Evolutionary conservation across 208 protist genomes (phyloP).

Genomic region (Trypanosoma platydactyli): DNA sequence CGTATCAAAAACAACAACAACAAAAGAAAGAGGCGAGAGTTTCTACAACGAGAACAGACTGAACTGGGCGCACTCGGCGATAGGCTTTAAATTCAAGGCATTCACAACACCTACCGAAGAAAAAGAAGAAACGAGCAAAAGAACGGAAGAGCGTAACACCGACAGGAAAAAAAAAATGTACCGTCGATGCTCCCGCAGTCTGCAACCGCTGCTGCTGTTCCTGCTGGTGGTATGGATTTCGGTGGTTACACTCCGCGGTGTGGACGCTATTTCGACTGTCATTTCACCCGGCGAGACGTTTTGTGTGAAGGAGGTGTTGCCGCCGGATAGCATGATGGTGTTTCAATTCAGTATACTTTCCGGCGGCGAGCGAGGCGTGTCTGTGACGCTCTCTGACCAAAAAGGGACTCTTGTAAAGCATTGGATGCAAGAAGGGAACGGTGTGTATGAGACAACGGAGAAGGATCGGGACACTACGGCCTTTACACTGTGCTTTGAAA

Average conservation of each 20-base stretch:
- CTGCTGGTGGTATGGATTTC: no score
- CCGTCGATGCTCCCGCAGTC: no score
- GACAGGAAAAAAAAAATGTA: no score
- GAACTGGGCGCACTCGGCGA: no score
- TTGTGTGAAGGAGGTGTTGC: slow-evolving; percentile 38
- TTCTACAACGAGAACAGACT: no score
- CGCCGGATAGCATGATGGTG: slow-evolving; percentile 20
- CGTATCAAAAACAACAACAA: no score
- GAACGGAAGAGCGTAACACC: no score
- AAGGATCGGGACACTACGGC: slow-evolving; percentile 2
- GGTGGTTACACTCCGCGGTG: background rate
- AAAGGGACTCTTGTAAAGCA: slow-evolving; percentile 19
- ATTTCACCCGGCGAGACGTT: slow-evolving; percentile 28
- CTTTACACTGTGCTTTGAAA: slow-evolving; percentile 55
- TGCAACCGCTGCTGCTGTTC: no score
- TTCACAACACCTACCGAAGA: no score
- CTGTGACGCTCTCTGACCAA: slow-evolving; percentile 31
- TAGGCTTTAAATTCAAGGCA: no score
- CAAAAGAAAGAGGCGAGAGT: no score
- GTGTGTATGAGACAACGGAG: slow-evolving; percentile 36
- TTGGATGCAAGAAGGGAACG: slow-evolving; percentile 33
- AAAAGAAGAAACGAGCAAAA: no score
- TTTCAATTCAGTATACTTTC: slow-evolving; percentile 45
- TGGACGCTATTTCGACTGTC: slow-evolving; percentile 20
- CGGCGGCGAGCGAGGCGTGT: slow-evolving; percentile 27